These are phyloP conservation scores for Hemisphaericaspora subhashii DNA, from an alignment of 1,139 yeast species.

Conservation along the genomic window DNA sequence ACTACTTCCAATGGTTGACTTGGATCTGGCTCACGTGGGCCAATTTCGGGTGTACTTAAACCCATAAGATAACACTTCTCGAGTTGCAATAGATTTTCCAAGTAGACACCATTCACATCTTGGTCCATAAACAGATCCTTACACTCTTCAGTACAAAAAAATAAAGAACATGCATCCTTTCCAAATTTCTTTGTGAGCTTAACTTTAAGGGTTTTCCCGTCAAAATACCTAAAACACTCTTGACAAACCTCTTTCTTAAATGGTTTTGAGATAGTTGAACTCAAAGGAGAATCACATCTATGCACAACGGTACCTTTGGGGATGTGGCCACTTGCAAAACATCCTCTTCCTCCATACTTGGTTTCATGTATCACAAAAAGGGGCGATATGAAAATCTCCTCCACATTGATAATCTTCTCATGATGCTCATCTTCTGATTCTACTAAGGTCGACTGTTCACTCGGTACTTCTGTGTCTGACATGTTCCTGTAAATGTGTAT, in stretches of 20 bases:
- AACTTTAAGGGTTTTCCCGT: constrained; percentile 49
- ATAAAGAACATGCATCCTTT: constrained; percentile 46
- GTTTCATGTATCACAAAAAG: constrained; percentile 43
- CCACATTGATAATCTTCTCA: not conserved
- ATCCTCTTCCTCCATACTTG: constrained; percentile 64
- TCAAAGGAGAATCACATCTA: constrained; percentile 40
- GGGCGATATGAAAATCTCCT: constrained; percentile 20
- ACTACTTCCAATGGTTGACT: constrained; percentile 17
- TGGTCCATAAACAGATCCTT: constrained; percentile 27
- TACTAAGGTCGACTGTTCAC: constrained; percentile 11
- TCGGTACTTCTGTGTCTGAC: constrained; percentile 3
- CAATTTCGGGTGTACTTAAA: constrained; percentile 23
- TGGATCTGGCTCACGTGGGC: constrained; percentile 16
- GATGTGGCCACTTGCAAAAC: constrained; percentile 48
- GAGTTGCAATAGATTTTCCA: constrained; percentile 24
- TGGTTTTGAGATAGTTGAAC: constrained; percentile 50
- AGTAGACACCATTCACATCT: constrained; percentile 24
- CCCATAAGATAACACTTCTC: constrained; percentile 28
- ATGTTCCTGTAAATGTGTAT: not conserved
- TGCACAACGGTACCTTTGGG: constrained; percentile 44
- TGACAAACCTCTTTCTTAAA: constrained; percentile 69
- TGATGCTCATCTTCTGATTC: constrained; percentile 3
- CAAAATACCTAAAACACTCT: constrained; percentile 50
- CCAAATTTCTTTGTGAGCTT: constrained; percentile 52
- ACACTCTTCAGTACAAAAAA: constrained; percentile 58